These are phyloP conservation scores for Pleomassaria siparia DNA, from an alignment of 2,329 filamentous ascomycete genomes.

Conservation along the genomic window DNA sequence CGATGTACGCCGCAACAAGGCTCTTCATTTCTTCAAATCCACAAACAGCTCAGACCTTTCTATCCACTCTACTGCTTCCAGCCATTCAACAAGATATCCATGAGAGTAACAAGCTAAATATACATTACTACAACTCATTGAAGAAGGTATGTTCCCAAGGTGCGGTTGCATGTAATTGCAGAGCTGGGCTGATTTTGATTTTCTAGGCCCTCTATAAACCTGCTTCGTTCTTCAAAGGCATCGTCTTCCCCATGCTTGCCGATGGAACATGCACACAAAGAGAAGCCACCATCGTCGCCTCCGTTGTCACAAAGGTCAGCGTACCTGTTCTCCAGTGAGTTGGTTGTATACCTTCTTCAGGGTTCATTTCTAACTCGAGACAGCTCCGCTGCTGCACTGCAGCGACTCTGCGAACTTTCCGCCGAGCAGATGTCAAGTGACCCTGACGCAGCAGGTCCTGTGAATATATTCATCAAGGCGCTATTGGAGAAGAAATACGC, in stretches of 20 bases:
- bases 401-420: constrained; percentile 90
- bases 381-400: constrained; percentile 86
- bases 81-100: constrained; percentile 91
- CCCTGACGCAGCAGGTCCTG: constrained; percentile 84
- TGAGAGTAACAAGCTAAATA: constrained; percentile 91
- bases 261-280: constrained; percentile 87
- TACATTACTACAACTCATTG: constrained; percentile 90
- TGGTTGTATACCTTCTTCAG: too few relatives aligned
- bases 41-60: constrained; percentile 76
- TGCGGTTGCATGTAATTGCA: too few relatives aligned
- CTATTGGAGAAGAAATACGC: constrained; percentile 97
- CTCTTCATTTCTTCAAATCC: constrained; percentile 90
- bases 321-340: constrained; percentile 92
- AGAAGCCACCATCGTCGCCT: constrained; percentile 89
- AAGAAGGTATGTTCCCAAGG: too few relatives aligned
- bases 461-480: constrained; percentile 92
- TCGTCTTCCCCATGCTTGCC: constrained; percentile 85
- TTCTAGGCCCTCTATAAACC: constrained; percentile 92
- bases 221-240: constrained; percentile 93
- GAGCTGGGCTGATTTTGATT: too few relatives aligned
- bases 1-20: constrained; percentile 83
- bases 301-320: constrained; percentile 79
- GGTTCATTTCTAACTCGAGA: too few relatives aligned
- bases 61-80: constrained; percentile 84
- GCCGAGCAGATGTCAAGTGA: constrained; percentile 83